Percentiles rank a stretch among this genome's conserved stretches.
Evolutionary conservation across 352 stramenopile genomes (phyloP).

Genomic region (Pythium graminicola): DNA sequence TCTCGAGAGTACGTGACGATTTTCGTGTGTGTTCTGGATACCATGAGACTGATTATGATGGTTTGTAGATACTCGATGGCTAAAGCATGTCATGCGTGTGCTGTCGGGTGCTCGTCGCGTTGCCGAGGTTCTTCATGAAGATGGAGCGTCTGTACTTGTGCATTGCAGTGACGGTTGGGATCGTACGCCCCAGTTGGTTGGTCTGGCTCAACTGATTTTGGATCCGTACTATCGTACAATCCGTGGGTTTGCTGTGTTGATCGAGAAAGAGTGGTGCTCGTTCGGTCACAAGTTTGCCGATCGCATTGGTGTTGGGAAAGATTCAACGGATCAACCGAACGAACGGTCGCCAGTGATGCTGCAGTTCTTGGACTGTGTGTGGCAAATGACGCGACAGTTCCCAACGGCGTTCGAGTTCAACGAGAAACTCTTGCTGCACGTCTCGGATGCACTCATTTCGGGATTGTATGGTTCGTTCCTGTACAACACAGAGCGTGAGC

Average conservation of each 20-base stretch:
- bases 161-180: conserved; percentile 89
- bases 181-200: conserved; percentile 70
- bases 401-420: conserved; percentile 83
- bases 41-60: conserved; percentile 55
- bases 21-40: conserved; percentile 76
- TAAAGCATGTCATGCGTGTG: not conserved
- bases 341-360: conserved; percentile 83
- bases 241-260: conserved; percentile 63
- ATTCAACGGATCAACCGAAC: conserved; percentile 45
- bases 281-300: conserved; percentile 85
- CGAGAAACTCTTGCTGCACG: conserved; percentile 70
- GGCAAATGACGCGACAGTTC: conserved; percentile 82
- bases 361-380: conserved; percentile 82
- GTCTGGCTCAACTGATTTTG: conserved; percentile 82
- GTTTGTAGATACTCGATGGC: not conserved
- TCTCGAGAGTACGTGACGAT: too few species aligned
- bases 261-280: conserved; percentile 84
- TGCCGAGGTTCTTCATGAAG: not conserved
- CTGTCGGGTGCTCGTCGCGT: not conserved
- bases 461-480: conserved; percentile 79
- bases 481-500: conserved; percentile 67
- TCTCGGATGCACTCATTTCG: conserved; percentile 78
- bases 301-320: conserved; percentile 52
- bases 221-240: conserved; percentile 86
- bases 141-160: conserved; percentile 53